Evolutionary conservation across 176 grass and related monocot genomes (phyloP).

Genomic region (Sorghum bicolor): Sorghum_bicolor_NCBIv3 NC_012870.2:3337501-3338000

Average conservation of each 20-base stretch:
- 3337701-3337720: not conserved
- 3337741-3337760: conserved; percentile 1
- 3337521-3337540: not conserved
- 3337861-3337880: conserved; percentile 94
- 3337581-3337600: conserved; percentile 94
- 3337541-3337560: conserved; percentile 64
- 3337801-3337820: conserved; percentile 87
- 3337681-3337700: not conserved
- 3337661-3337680: conserved; percentile 16
- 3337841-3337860: conserved; percentile 95
- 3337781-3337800: not conserved
- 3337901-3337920: conserved; percentile 11
- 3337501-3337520: conserved; percentile 18
- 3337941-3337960: conserved; percentile 61
- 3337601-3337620: conserved; percentile 94
- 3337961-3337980: conserved; percentile 92
- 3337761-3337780: not conserved
- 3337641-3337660: conserved; percentile 60
- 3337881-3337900: conserved; percentile 47
- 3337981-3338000: conserved; percentile 93
- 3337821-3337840: conserved; percentile 99
- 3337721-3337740: not conserved
- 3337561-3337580: conserved; percentile 96
- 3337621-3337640: conserved; percentile 94
- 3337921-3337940: conserved; percentile 3